These are phyloP conservation scores for Syzygium grande DNA, from an alignment of 345 rosid genomes.

Conservation along the genomic window DNA sequence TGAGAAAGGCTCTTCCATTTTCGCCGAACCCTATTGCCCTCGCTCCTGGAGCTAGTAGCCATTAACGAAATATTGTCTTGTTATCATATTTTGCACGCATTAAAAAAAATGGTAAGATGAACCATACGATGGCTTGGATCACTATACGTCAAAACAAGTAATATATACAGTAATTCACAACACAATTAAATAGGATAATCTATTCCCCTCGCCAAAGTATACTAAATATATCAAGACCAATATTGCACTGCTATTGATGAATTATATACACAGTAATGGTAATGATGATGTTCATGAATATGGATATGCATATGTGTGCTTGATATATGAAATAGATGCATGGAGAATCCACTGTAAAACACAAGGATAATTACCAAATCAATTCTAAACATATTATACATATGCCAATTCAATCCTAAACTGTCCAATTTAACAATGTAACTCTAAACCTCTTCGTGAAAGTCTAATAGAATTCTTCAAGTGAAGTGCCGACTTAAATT, in stretches of 20 bases:
- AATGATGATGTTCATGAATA: not conserved
- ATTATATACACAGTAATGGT: not conserved
- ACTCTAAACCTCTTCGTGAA: too few relatives aligned
- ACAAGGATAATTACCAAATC: too few relatives aligned
- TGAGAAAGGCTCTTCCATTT: not conserved
- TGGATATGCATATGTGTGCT: not conserved
- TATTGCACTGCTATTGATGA: not conserved
- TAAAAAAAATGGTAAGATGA: not conserved
- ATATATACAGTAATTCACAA: not conserved
- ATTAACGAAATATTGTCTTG: not conserved
- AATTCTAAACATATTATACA: too few relatives aligned
- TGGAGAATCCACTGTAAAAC: not conserved
- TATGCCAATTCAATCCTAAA: not conserved
- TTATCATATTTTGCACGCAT: not conserved
- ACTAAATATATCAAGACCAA: not conserved
- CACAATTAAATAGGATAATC: not conserved
- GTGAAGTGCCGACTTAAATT: rapidly evolving
- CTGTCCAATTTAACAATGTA: not conserved
- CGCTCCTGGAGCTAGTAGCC: not conserved
- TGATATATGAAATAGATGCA: not conserved
- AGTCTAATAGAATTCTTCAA: not conserved
- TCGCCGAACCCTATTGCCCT: not conserved
- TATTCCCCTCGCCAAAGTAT: not conserved
- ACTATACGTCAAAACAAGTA: not conserved
- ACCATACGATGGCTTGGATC: not conserved